Evolutionary conservation across 495 filamentous ascomycete species (phyloP), one percentile per base, ranked within the genome.

Genomic region (Penicillium dipodomyicola): DNA sequence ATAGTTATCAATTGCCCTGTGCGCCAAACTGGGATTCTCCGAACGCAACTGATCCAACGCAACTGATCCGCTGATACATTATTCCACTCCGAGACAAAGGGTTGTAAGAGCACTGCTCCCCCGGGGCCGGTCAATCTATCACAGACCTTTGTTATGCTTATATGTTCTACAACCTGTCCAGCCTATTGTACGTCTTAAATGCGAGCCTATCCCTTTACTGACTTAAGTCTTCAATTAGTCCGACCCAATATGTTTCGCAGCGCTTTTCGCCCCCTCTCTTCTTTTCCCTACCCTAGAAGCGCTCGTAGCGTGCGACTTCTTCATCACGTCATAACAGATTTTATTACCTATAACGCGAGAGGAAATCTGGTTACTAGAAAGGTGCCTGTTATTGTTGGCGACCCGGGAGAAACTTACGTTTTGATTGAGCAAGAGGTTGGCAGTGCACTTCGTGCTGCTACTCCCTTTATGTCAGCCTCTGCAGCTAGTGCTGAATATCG

Each of bases 371-470:
- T 25, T 43, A 56, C 62, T 11, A 62, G 30, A 15, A 66, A 67
- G 49, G 65, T 71, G 32, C 59, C 67, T 48, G 27, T 70, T 48
- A 62, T 67, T 49, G 22, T 74, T 54, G 67, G 69, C 12, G 44
- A 69, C 51, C 60, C 65, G 17, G 69, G 61, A 52, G 63, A 68
- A 61, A 47, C 60, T 30, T 72, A 67, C 63, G 61, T 69, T 52
- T 58, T 69, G 52, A 65, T 74, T 60, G 57, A 65, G 10, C 53
- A 53, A 63, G 64, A 42, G 53, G 53, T 71, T 58, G 66, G 69
- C 32, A 61, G 22, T 59, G 62, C 65, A 51, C 60, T 73, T 33
- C 52, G 65, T 49, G 62, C 71, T 61, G 67, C 64, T 27, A 67
- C 61, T 51, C 62, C 61, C 43, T 46, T 54, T 46, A 35, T 46